Conservation (phyloP, 352 stramenopile genomes). For the Globisporangium nagaii region DNA sequence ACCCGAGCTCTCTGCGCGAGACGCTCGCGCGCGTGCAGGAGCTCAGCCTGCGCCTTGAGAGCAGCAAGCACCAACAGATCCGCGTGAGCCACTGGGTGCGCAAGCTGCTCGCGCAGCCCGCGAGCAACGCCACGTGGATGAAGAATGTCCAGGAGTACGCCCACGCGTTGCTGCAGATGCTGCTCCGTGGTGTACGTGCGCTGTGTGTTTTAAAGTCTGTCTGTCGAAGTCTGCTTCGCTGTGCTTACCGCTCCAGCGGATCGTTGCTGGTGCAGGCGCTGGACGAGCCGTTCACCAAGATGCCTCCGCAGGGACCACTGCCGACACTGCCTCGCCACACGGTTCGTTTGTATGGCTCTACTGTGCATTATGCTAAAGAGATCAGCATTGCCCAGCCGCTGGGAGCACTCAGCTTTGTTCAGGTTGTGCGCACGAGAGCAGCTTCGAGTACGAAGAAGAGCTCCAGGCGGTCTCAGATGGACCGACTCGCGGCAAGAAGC, state of each 20-base stretch:
- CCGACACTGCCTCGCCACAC: constrained; percentile 40
- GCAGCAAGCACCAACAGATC: constrained; percentile 56
- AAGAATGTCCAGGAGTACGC: constrained; percentile 53
- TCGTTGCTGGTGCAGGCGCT: constrained; percentile 20
- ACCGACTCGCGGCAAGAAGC: background rate
- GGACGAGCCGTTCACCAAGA: constrained; percentile 55
- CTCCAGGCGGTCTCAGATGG: background rate
- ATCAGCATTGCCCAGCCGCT: background rate
- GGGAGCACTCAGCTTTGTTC: background rate
- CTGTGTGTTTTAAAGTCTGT: background rate
- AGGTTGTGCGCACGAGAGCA: background rate
- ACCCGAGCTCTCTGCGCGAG: too few species aligned
- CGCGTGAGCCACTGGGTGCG: constrained; percentile 51
- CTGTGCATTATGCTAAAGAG: background rate
- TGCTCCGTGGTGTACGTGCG: constrained; percentile 36
- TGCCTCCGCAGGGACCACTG: constrained; percentile 55
- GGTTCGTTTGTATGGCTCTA: constrained; percentile 15
- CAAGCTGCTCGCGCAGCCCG: constrained; percentile 50
- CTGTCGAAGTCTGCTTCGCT: background rate
- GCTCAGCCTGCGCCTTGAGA: constrained; percentile 16
- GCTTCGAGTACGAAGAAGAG: background rate
- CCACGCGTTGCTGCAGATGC: constrained; percentile 42
- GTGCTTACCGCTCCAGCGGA: background rate
- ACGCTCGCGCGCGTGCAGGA: constrained; percentile 35
- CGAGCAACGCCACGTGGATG: constrained; percentile 45